Base-by-base conservation (phyloP, 441 rosid genomes). In the Populus hybrid region DNA sequence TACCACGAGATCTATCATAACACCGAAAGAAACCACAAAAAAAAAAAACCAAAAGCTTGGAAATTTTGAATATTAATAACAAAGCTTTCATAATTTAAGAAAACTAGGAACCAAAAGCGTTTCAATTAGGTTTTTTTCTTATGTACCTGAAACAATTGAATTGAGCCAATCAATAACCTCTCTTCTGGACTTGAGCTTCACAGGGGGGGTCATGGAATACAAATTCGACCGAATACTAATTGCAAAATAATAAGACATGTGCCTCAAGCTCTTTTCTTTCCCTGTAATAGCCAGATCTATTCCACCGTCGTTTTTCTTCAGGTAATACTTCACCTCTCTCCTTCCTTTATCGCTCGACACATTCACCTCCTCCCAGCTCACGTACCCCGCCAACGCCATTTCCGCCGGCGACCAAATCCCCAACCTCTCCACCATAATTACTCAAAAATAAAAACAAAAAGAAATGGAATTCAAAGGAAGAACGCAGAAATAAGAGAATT, bases 161-260 rank as follows among this genome's bases (percentile, higher is more conserved):
- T 87, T 76, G 76, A 92, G 90, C 94, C 97, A 92, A 79, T 82
- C 82, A 18, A 86, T 36, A 20, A 94, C 94, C 72, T 91, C 95
- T 28, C 87, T 74, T 23, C 88, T 78, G 9, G 90, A 86, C 81
- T 72, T 86, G 67, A 90, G 90, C 89, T 85, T 89, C 40, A 75
- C 26, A 21, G 82, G 67, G 28, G 79, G 18, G 12, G 70, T 73
- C 28, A 70, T 50, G 61, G 81, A 59, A 10, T 69, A 81, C 61
- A 77, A 67, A 30, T 82, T 24, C 67, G 87, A 84, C 8, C 32
- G 32, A 30, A 30, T 30, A 30, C 32, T 30, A 3, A 3, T 30
- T 30, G 32, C 32, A 30, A 30, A 30, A 30, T 30, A 30, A 30
- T 30, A 30, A 30, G 32, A 30, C 32, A 30, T 30, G 32, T 30